Base-by-base conservation (phyloP, 495 filamentous ascomycete genomes). In the Podospora didyma region DNA sequence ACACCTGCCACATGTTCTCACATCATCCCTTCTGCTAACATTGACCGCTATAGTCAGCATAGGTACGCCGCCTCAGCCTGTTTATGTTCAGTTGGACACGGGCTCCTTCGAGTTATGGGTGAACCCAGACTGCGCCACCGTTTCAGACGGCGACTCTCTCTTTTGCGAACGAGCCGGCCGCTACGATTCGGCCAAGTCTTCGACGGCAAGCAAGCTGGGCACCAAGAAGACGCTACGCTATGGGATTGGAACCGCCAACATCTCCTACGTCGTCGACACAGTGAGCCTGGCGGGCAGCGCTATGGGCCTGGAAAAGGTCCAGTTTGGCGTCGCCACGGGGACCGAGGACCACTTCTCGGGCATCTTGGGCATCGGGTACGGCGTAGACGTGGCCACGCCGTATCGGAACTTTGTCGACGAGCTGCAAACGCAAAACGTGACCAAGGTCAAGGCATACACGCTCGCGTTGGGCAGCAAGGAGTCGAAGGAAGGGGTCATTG, bases 401-500 rank as follows among this genome's bases (percentile, higher is more conserved):
- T 79, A 79, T 48, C 68, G 58, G 46, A 79, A 79, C 51, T 74
- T 79, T 44, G 48, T 79, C 59, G 76, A 79, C 47, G 67, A 77
- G 35, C 56, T 79, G 20, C 58, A 52, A 3, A 62, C 31, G 0
- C 76, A 79, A 54, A 73, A 72, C 20, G 66, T 66, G 1, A 79
- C 71, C 0, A 54, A 59, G 12, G 73, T 73, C 22, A 79, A 79
- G 56, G 75, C 73, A 5, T 79, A 76, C 53, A 77, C 75, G 7
- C 64, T 79, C 5, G 75, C 75, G 0, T 63, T 80, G 19, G 75
- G 77, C 7, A 73, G 75, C 60, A 79, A 77, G 61, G 69, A 73
- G 26, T 65, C 72, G 39, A 63, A 72, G 49, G 66, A 77, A 28
- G 94, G 94, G n/a, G 83, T 87, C 7, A 86, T 98, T 46, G 81